Conservation (phyloP, 139 green algal species). For the Asterochloris erici region DNA sequence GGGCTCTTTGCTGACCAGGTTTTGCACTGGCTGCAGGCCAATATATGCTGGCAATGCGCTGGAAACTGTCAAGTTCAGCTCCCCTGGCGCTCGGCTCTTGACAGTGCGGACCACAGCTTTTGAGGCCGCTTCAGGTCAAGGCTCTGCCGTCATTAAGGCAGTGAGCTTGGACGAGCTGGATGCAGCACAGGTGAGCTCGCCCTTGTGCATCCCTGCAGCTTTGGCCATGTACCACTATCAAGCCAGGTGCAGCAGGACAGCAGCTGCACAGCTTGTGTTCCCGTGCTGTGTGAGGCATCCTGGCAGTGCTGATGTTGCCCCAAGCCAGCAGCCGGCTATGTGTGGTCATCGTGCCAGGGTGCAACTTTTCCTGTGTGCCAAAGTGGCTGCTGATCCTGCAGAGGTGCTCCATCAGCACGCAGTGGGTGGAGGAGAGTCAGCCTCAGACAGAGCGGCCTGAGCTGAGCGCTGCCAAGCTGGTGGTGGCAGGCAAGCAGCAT, state of each 20-base stretch:
- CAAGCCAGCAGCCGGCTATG: neutral
- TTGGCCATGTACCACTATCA: no score
- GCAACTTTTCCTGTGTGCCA: neutral
- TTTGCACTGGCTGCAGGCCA: conserved; percentile 40
- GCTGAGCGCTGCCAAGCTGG: conserved; percentile 63
- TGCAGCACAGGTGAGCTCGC: conserved; percentile 22
- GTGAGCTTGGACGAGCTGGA: conserved; percentile 41
- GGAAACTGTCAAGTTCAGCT: conserved; percentile 56
- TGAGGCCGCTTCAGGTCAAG: conserved; percentile 4
- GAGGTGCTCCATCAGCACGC: conserved; percentile 1
- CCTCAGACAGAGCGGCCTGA: conserved; percentile 62
- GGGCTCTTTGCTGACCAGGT: neutral
- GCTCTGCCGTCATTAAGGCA: conserved; percentile 36
- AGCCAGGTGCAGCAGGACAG: no score
- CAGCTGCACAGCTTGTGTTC: no score
- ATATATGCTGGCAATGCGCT: conserved; percentile 93
- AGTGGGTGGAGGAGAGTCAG: conserved; percentile 61
- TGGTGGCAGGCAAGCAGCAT: conserved; percentile 48
- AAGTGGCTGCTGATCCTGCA: conserved; percentile 3
- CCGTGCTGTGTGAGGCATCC: neutral
- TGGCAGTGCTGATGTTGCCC: neutral
- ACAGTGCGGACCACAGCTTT: conserved; percentile 82
- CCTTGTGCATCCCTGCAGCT: no score
- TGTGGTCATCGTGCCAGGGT: neutral
- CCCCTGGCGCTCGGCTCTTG: conserved; percentile 45